phyloP scores from a whole-genome alignment of 2,329 filamentous ascomycete species.

The Ceratocystis papillata region DNA sequence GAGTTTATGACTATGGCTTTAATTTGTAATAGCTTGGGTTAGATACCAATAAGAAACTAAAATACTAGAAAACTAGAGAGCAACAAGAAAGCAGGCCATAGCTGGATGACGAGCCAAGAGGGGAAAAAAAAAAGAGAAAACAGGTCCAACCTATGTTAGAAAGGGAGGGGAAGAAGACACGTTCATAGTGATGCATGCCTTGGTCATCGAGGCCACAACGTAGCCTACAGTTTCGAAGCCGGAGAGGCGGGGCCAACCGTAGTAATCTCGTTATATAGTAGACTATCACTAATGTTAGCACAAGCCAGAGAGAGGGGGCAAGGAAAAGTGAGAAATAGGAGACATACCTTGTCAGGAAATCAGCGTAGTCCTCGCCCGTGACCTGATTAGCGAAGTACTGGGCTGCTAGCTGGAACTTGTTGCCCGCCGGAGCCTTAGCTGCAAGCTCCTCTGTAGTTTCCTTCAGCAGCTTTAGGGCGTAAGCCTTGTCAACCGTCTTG shows the following conservation, averaged over 20 bases:
- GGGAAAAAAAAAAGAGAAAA: background rate
- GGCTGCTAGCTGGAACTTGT: conserved; percentile 82
- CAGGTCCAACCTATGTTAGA: background rate
- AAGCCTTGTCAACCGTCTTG: conserved; percentile 86
- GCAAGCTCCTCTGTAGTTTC: conserved; percentile 72
- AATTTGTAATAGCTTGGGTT: background rate
- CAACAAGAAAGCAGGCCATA: background rate
- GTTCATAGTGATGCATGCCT: background rate
- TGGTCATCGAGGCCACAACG: background rate
- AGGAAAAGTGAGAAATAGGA: background rate
- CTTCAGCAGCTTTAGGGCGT: conserved; percentile 73
- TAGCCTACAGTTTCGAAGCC: conserved; percentile 51
- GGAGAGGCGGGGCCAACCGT: conserved; percentile 51
- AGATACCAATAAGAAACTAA: background rate
- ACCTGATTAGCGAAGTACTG: conserved; percentile 90
- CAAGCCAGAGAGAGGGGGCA: background rate
- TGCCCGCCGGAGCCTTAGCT: conserved; percentile 66
- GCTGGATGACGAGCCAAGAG: background rate
- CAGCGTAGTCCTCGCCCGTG: conserved; percentile 93
- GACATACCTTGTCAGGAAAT: conserved; percentile 77
- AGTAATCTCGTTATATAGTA: conserved; percentile 83
- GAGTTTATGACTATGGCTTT: background rate
- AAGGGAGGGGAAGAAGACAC: background rate
- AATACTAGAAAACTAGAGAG: background rate
- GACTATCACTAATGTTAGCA: conserved; percentile 36